Evolutionary conservation across 2,329 filamentous ascomycete genomes (phyloP), one percentile per base, ranked within the genome.

Genomic region (Fusarium haematococcum): DNA sequence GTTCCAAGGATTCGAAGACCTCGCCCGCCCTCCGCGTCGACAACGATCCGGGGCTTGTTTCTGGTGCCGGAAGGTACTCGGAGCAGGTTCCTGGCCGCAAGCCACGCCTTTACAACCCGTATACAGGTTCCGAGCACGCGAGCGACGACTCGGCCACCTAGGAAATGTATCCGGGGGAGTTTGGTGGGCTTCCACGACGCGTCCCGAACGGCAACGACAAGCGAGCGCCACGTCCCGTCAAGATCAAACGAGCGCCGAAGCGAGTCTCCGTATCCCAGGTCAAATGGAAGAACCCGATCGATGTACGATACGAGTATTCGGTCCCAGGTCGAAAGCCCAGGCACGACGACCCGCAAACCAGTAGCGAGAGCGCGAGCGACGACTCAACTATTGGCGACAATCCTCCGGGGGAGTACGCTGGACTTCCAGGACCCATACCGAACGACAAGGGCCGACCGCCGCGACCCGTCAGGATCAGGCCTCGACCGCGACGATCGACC

Each of bases 311-410:
- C 37, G 63, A 66, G 56, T 23, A 50, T 35, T 27, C 33, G 43
- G 33, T 9, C 14, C 43, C 20, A 32, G 30, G 63, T 20, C 32
- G 18, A 10, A 23, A 61, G 63, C 63, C 63, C 33, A 41, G 11
- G 32, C 59, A 52, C n/a, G 59, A 61, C n/a, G 54, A 65, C 63
- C 63, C 43, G 41, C 20, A 27, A 13, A 59, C 43, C 30, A 30
- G 25, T 23, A 33, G 54, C n/a, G 20, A 13, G 39, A 56, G 59
- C 41, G 18, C n/a, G 32, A 33, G 39, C 16, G 48, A 48, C 23
- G 39, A 56, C 20, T 65, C 63, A 9, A 56, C 63, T 23, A 65
- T 56, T 11, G 59, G 63, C 54, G 63, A 65, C 14, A 37, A 23
- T 14, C 41, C 41, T 14, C 41, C 63, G 32, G 43, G 56, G 18